Base-by-base conservation (phyloP, 23 red algal species). In the Gracilaria vermiculophylla region DNA sequence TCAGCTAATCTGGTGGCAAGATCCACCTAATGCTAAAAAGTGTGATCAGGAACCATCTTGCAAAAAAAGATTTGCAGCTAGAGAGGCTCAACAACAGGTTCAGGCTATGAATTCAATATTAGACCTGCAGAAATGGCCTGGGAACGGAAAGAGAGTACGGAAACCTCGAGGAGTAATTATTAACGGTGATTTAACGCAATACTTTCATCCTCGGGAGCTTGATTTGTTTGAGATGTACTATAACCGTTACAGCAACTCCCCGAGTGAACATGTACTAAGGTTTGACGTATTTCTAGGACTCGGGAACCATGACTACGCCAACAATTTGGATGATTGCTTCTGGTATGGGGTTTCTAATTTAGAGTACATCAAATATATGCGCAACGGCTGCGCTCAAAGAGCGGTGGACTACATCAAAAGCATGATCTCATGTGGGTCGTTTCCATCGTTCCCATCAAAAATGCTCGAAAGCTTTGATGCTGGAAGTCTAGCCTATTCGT, bases 181-280 rank as follows among this genome's bases (percentile, higher is more conserved):
- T 32, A 73, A 73, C 17, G 67, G 67, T 1, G 67, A 73, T 47
- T 40, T 73, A 0, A 73, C 67, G 39, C 67, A 73, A 20, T 73
- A 73, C 67, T 73, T 73, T 23, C 67, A 73, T 73, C 39, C 67
- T 6, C 67, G 20, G 44, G 67, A 73, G 35, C 47, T 73, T 28
- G 67, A 73, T 15, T 32, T 73, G 67, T 73, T 73, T 28, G 28
- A 73, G n/a, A 73, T 13, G 40, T 73, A 73, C 67, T 73, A 73
- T 13, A 2, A 15, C 0, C 27, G 6, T n/a, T 19, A 73, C 14
- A 27, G 39, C 20, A 73, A 73, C 23, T 16, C 8, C 13, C 39
- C 67, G 5, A 36, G 47, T 40, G 25, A 47, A 20, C 19, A 73
- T 24, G 67, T 73, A 9, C 25, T 73, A 13, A 5, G 20, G 0